Percentiles rank a stretch among this genome's conserved stretches.
phyloP scores from a whole-genome alignment of 139 green algal species.

The Chlamydomonas eustigma region DNA sequence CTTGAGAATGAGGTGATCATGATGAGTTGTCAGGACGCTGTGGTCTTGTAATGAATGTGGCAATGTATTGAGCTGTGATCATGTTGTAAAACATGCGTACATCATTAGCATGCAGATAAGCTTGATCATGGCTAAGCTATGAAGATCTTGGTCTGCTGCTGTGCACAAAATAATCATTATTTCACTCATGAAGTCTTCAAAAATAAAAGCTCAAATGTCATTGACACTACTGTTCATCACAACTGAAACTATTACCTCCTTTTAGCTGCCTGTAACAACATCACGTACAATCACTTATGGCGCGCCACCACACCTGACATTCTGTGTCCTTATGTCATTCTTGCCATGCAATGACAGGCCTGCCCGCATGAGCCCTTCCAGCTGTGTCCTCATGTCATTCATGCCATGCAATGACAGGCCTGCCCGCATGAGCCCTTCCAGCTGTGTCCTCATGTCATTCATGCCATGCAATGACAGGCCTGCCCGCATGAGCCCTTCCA shows the following conservation, averaged over 20 bases:
- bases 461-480: conserved; percentile 12
- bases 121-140: no score
- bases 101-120: no score
- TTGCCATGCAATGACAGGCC: background rate
- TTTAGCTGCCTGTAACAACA: background rate
- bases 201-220: no score
- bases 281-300: background rate
- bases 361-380: background rate
- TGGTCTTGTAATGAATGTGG: no score
- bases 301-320: background rate
- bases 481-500: conserved; percentile 18
- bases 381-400: background rate
- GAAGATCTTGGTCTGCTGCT: no score
- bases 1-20: conserved; percentile 32
- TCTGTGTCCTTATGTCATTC: background rate
- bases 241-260: no score
- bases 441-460: background rate
- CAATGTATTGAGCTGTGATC: no score
- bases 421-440: background rate
- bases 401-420: background rate
- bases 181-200: no score
- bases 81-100: no score
- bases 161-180: no score
- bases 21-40: no score
- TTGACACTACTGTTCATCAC: background rate